Percentiles rank a stretch among this genome's conserved stretches.
Conservation (phyloP, 257 asterid genomes). For the Solanum boliviense region DNA sequence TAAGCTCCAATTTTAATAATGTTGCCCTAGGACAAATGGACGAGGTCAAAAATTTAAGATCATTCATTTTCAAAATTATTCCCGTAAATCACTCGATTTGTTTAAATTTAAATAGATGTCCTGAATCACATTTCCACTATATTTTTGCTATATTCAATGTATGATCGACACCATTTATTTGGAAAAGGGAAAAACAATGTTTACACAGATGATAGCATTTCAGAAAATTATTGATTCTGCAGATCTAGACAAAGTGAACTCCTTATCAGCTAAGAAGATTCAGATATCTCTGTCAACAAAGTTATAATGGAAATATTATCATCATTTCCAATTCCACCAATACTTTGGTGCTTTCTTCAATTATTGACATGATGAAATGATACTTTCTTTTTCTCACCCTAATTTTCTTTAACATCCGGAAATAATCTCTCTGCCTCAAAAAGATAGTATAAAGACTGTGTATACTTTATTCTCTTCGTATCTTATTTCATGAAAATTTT, state of each 20-base stretch:
- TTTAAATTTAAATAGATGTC: not conserved
- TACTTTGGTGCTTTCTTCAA: not conserved
- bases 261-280: not conserved
- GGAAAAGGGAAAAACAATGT: not conserved
- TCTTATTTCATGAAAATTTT: no score
- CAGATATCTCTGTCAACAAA: not conserved
- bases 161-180: not conserved
- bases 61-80: not conserved
- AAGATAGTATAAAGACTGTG: no score
- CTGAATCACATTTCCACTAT: not conserved
- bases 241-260: not conserved
- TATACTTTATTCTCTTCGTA: no score
- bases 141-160: not conserved
- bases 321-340: not conserved
- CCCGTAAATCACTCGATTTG: accelerated
- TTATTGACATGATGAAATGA: not conserved
- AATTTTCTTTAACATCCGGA: not conserved
- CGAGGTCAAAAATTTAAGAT: not conserved
- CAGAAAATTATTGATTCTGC: not conserved
- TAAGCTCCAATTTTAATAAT: not conserved
- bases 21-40: not conserved
- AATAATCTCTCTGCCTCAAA: no score
- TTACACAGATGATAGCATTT: not conserved
- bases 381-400: not conserved
- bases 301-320: not conserved